Percentiles rank a stretch among this genome's conserved stretches.
Evolutionary conservation across 257 asterid genomes (phyloP).

Genomic region (Lavandula angustifolia): DNA sequence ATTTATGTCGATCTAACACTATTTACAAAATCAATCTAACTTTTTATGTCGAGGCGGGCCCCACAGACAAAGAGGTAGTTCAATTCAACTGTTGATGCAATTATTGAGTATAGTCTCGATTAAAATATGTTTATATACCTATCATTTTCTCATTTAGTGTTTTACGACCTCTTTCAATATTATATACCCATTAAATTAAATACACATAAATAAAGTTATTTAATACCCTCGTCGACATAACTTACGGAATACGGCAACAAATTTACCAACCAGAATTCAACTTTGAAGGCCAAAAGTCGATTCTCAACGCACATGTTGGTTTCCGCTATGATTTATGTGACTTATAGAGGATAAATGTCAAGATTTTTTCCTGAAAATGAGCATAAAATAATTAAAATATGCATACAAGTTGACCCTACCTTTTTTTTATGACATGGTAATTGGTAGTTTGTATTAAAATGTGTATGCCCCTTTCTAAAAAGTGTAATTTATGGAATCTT

Average conservation of each 20-base stretch:
- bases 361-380: background rate
- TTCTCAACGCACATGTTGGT: background rate
- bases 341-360: constrained; percentile 6
- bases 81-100: constrained; percentile 31
- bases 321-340: constrained; percentile 36
- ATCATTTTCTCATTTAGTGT: background rate
- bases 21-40: constrained; percentile 9
- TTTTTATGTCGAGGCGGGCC: constrained; percentile 2
- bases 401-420: background rate
- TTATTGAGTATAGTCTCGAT: constrained; percentile 25
- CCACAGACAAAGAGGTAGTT: constrained; percentile 39
- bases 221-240: too few species aligned
- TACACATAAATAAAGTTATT: background rate
- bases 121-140: background rate
- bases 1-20: constrained; percentile 17
- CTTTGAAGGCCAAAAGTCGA: background rate
- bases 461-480: too few species aligned
- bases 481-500: too few species aligned
- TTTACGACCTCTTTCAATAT: background rate
- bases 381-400: background rate
- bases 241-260: too few species aligned
- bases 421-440: too few species aligned
- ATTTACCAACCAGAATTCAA: background rate
- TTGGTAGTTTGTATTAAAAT: too few species aligned
- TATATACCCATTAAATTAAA: background rate